phyloP scores from a whole-genome alignment of 305 asterid genomes.

The Fraxinus platypoda region DNA sequence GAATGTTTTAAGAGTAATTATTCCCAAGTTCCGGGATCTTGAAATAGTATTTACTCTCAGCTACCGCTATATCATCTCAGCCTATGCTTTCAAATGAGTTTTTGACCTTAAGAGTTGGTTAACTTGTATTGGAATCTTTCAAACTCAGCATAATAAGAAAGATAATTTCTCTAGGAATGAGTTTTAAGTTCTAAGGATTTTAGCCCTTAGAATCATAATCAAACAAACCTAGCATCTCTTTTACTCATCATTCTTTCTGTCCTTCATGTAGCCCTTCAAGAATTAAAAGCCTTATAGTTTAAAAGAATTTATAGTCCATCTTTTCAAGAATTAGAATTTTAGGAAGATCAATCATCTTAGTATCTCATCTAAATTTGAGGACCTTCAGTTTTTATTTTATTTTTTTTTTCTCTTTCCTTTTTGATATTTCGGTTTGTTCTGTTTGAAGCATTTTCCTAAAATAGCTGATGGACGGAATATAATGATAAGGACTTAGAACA shows the following conservation, averaged over 20 bases:
- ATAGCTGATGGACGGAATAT: neutral
- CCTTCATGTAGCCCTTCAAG: neutral
- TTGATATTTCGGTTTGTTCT: neutral
- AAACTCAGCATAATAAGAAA: neutral
- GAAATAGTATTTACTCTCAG: neutral
- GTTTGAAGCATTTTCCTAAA: neutral
- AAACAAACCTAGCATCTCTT: neutral
- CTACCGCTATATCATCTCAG: neutral
- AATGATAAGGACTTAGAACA: neutral
- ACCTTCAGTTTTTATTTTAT: neutral
- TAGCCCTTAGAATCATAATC: neutral
- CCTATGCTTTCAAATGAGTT: constrained; percentile 1
- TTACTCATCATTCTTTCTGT: neutral
- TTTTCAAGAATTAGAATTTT: neutral
- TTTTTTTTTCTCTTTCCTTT: neutral
- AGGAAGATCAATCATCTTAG: neutral
- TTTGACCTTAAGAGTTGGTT: neutral
- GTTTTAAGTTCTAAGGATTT: neutral
- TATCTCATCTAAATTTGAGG: neutral
- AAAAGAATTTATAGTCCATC: neutral
- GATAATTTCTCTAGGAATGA: neutral
- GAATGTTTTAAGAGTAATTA: neutral
- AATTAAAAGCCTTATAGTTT: neutral
- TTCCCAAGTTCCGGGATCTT: neutral
- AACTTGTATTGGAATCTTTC: neutral